These are phyloP conservation scores for Daldinia loculata DNA, from an alignment of 495 filamentous ascomycete species.

Conservation along the genomic window DNA sequence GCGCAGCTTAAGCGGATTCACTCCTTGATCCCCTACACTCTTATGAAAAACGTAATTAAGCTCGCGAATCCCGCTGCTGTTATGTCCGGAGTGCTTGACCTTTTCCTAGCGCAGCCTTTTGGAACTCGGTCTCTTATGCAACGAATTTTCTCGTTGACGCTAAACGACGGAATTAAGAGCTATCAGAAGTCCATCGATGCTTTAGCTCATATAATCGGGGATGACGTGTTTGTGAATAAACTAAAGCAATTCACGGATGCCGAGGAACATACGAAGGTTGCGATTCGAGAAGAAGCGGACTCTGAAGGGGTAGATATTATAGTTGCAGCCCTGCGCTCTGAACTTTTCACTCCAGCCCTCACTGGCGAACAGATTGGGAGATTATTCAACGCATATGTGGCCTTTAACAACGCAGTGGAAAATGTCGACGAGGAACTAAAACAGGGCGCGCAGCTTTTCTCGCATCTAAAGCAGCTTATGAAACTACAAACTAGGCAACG, in stretches of 20 bases:
- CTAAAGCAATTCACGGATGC: conserved; percentile 79
- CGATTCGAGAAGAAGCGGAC: conserved; percentile 74
- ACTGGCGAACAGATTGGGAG: conserved; percentile 76
- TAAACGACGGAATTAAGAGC: conserved; percentile 85
- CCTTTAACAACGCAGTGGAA: conserved; percentile 93
- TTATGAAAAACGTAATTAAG: conserved; percentile 95
- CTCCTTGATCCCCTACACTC: conserved; percentile 87
- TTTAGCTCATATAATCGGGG: conserved; percentile 75
- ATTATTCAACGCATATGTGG: conserved; percentile 94
- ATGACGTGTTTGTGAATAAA: conserved; percentile 81
- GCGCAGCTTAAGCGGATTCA: conserved; percentile 93
- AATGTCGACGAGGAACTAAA: conserved; percentile 89
- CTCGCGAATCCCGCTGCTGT: conserved; percentile 96
- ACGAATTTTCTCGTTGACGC: conserved; percentile 88
- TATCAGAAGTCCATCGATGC: conserved; percentile 87
- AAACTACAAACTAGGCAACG: conserved; percentile 91
- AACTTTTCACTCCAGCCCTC: conserved; percentile 74
- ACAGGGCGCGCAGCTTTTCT: conserved; percentile 88
- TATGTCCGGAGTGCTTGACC: conserved; percentile 90
- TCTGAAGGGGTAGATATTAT: conserved; percentile 80
- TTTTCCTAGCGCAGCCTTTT: conserved; percentile 95
- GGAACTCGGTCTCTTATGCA: conserved; percentile 89
- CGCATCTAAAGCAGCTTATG: conserved; percentile 91
- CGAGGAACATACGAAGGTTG: conserved; percentile 74
- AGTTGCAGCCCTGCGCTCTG: conserved; percentile 80